Evolutionary conservation across 176 grass and related monocot genomes (phyloP).

Genomic region (Carex parvula): DNA sequence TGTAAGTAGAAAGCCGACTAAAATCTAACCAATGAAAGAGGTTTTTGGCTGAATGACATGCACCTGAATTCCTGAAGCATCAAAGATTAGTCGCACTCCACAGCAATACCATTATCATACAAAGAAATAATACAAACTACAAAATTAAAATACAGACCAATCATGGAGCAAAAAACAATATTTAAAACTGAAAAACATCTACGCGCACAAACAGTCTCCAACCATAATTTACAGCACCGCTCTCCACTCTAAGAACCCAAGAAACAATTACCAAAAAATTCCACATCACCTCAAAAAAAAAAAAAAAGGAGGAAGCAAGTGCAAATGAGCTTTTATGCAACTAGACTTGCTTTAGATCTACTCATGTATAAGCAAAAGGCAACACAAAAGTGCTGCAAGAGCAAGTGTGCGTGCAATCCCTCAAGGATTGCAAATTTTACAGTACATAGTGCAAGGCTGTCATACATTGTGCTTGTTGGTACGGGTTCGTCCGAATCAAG

Average conservation of each 20-base stretch:
- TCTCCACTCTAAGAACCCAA: not conserved
- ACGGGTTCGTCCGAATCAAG: constrained; percentile 43
- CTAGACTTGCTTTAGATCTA: not conserved
- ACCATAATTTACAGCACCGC: constrained; percentile 21
- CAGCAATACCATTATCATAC: constrained; percentile 3
- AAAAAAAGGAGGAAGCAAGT: not conserved
- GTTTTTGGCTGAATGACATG: not conserved
- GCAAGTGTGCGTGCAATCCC: constrained; percentile 27
- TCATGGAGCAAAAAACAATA: constrained; percentile 1
- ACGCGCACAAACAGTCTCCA: not conserved
- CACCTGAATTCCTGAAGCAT: not conserved
- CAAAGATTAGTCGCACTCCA: not conserved
- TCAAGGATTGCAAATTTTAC: constrained; percentile 19
- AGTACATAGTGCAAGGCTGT: constrained; percentile 32
- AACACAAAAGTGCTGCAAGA: constrained; percentile 26
- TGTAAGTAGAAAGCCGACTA: not conserved
- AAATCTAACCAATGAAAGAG: not conserved
- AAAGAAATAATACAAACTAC: not conserved
- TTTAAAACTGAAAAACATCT: not conserved
- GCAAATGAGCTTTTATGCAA: constrained; percentile 15
- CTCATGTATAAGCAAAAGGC: constrained; percentile 21
- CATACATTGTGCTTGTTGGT: constrained; percentile 40
- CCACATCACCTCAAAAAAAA: not conserved
- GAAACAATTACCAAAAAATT: not conserved
- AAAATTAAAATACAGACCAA: not conserved